Percentiles rank a stretch among this genome's conserved stretches.
phyloP scores from a whole-genome alignment of 805 yeast genomes.

The Candida awuae region DNA sequence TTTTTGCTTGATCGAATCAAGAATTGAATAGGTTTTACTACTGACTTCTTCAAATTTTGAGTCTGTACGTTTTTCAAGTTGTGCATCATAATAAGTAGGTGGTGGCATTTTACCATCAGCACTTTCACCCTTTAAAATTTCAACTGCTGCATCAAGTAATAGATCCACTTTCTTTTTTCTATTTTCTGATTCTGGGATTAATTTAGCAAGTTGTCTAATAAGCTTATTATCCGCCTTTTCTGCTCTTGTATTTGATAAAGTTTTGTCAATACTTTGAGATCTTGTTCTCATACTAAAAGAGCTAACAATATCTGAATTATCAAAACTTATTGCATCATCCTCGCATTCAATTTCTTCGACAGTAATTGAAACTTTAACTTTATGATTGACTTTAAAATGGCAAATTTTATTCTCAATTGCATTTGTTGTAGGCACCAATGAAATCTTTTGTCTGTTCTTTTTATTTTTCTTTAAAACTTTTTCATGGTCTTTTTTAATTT shows the following conservation, averaged over 20 bases:
- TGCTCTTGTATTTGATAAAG: slow-evolving; percentile 2
- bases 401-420: slow-evolving; percentile 10
- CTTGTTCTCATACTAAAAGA: slow-evolving; percentile 7
- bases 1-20: neutral
- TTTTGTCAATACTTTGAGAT: slow-evolving; percentile 11
- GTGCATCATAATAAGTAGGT: slow-evolving; percentile 14
- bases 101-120: slow-evolving; percentile 18
- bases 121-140: slow-evolving; percentile 16
- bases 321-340: neutral
- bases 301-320: slow-evolving; percentile 10
- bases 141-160: slow-evolving; percentile 16
- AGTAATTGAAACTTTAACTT: slow-evolving; percentile 10
- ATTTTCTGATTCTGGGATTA: slow-evolving; percentile 13
- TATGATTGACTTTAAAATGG: slow-evolving; percentile 20
- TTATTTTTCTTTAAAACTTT: neutral
- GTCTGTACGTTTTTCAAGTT: neutral
- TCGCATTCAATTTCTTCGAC: slow-evolving; percentile 7
- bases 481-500: slow-evolving; percentile 10
- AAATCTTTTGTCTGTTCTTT: slow-evolving; percentile 2
- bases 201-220: slow-evolving; percentile 17
- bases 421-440: slow-evolving; percentile 19
- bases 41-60: neutral
- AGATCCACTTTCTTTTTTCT: slow-evolving; percentile 19
- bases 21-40: neutral
- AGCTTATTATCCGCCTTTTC: slow-evolving; percentile 16